Conservation (phyloP, 2,329 filamentous ascomycete genomes). For the Pseudocercospora eumusae region DNA sequence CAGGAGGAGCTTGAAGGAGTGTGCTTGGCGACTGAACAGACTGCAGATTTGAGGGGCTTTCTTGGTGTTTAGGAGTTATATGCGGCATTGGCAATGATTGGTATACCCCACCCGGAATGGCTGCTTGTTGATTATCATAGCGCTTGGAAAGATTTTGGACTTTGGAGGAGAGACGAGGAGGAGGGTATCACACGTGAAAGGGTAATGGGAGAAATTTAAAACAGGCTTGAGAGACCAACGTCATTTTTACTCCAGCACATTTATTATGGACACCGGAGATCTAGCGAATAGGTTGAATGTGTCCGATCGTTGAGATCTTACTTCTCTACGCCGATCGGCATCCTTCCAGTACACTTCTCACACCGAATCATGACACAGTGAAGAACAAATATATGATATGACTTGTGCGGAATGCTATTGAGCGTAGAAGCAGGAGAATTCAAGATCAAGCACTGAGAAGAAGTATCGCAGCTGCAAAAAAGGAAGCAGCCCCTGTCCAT, state of each 20-base stretch:
- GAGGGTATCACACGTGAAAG: not conserved
- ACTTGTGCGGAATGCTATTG: not conserved
- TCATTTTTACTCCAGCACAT: not conserved
- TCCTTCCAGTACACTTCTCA: not conserved
- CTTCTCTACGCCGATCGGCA: not conserved
- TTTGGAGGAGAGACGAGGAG: not conserved
- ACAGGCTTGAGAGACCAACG: not conserved
- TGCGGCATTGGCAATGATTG: conserved; percentile 1
- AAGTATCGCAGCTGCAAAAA: not conserved
- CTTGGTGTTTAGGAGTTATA: not conserved
- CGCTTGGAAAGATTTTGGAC: not conserved
- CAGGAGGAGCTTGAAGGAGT: conserved; percentile 19
- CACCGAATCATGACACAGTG: not conserved
- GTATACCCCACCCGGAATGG: conserved; percentile 1
- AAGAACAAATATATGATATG: too few species aligned
- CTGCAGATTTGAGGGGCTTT: not conserved
- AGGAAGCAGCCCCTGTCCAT: not conserved
- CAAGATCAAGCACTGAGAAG: not conserved
- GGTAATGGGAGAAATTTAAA: not conserved
- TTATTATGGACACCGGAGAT: not conserved
- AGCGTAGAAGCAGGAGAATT: not conserved
- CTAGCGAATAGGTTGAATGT: not conserved
- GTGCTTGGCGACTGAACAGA: conserved; percentile 10
- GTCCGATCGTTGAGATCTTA: not conserved
- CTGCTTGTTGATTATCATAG: not conserved